Base-by-base conservation (phyloP, 2,329 filamentous ascomycete genomes). In the Atkinsonella texensis region DNA sequence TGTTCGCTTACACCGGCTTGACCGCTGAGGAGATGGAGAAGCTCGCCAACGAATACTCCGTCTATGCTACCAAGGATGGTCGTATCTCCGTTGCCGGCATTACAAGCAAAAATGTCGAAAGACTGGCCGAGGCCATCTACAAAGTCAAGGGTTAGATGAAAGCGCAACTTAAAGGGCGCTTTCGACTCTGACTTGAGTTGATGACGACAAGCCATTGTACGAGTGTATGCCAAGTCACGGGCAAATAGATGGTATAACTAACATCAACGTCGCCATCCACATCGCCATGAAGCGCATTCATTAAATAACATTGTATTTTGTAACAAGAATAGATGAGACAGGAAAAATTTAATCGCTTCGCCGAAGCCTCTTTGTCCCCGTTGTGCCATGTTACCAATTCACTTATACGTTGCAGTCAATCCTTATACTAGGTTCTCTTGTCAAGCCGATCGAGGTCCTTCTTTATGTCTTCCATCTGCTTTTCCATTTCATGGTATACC, bases 1-100 rank as follows among this genome's bases (percentile, higher is more conserved):
- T 98, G 93, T 98, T 98, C 67, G 91, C 93, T 62, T 98, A 95
- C 80, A 98, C 93, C 49, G 93, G 93, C 56, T 76, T 98, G 63
- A 91, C 78, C 62, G 75, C 90, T 51, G 84, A 91, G 73, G 87
- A 96, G 75, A 96, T 97, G 88, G 86, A 91, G 52, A 75, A 75
- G 63, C 78, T 98, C 56, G 88, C 90, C 60, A 89, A 94, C 77
- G 88, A 97, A 76, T 88, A 93, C 79, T 95, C 89, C 55, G 91
- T 98, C 63, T 98, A 98, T 69, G 91, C 90, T 59, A 97, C 93
- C 71, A 93, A 89, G 77, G 86, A 93, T 65, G 87, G 87, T 61
- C 81, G 87, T 65, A 93, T 93, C 68, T 89, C 85, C 46, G 86
- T 93, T 51, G 87, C 87, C 45, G 87, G 87, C 60, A 91, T 93